Conservation (phyloP, 1,284 basidiomycete genomes). For the Rhodofomes roseus region DNA sequence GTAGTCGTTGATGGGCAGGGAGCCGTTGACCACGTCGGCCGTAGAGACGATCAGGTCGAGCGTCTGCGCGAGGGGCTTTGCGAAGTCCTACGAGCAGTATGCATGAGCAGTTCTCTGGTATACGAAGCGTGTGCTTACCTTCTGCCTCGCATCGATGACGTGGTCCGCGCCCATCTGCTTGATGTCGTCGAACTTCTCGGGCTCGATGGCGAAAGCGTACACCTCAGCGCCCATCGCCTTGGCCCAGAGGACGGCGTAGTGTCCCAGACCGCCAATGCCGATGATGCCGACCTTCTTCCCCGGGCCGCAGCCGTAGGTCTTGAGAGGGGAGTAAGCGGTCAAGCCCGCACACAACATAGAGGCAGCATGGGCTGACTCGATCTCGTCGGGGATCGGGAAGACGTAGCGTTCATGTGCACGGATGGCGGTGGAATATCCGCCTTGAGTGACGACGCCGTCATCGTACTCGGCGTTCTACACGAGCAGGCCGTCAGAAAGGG, state of each 20-base stretch:
- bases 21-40: slow-evolving; percentile 23
- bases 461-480: slow-evolving; percentile 27
- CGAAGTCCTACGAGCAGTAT: slow-evolving; percentile 32
- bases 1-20: slow-evolving; percentile 33
- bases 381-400: slow-evolving; percentile 61
- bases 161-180: slow-evolving; percentile 58
- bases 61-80: slow-evolving; percentile 37
- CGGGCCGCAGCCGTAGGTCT: slow-evolving; percentile 55
- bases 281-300: slow-evolving; percentile 68
- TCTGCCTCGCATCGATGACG: slow-evolving; percentile 39
- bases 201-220: slow-evolving; percentile 63
- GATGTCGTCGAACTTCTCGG: slow-evolving; percentile 61
- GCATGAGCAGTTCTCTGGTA: background rate
- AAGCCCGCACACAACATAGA: slow-evolving; percentile 64
- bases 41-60: slow-evolving; percentile 65
- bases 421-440: slow-evolving; percentile 66
- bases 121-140: slow-evolving; percentile 4
- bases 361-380: slow-evolving; percentile 48
- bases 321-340: slow-evolving; percentile 64
- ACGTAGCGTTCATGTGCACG: slow-evolving; percentile 68
- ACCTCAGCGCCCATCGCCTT: slow-evolving; percentile 44
- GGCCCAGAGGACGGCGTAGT: slow-evolving; percentile 24
- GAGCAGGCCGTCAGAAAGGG: background rate
- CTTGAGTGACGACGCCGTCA: slow-evolving; percentile 49
- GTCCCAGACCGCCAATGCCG: slow-evolving; percentile 57